Conservation (phyloP, 352 stramenopile genomes). For the Proteromonas lacertae region DNA sequence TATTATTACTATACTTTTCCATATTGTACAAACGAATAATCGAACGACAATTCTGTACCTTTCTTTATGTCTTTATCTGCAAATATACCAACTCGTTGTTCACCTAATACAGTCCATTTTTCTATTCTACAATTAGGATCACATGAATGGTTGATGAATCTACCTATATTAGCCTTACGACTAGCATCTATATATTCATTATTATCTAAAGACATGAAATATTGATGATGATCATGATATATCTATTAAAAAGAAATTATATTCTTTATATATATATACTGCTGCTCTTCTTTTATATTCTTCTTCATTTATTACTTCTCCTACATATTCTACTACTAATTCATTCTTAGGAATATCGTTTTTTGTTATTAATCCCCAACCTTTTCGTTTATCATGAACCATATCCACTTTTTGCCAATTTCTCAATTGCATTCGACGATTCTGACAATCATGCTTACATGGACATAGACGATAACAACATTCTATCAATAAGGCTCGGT, state of each 20-base stretch:
- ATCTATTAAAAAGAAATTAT: neutral
- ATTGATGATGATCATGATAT: neutral
- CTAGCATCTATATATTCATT: slow-evolving; percentile 1
- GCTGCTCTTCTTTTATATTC: neutral
- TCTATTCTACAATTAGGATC: slow-evolving; percentile 4
- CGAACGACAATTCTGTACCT: slow-evolving; percentile 1
- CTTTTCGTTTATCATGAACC: neutral
- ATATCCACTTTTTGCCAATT: neutral
- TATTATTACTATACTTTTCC: too few species aligned
- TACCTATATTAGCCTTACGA: neutral
- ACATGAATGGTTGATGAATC: slow-evolving; percentile 5
- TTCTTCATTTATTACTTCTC: neutral
- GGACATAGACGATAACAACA: too few species aligned
- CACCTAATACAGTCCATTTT: slow-evolving; percentile 1
- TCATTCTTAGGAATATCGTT: neutral
- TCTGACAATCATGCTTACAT: neutral
- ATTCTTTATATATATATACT: neutral
- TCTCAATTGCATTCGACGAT: neutral
- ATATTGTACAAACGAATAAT: slow-evolving; percentile 3
- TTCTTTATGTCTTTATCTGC: neutral
- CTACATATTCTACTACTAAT: neutral
- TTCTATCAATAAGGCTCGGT: neutral
- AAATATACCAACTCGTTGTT: slow-evolving; percentile 2
- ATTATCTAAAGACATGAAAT: neutral
- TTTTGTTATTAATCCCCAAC: neutral